Conservation (phyloP, 768 basidiomycete species). For the Boletus bicolor region DNA sequence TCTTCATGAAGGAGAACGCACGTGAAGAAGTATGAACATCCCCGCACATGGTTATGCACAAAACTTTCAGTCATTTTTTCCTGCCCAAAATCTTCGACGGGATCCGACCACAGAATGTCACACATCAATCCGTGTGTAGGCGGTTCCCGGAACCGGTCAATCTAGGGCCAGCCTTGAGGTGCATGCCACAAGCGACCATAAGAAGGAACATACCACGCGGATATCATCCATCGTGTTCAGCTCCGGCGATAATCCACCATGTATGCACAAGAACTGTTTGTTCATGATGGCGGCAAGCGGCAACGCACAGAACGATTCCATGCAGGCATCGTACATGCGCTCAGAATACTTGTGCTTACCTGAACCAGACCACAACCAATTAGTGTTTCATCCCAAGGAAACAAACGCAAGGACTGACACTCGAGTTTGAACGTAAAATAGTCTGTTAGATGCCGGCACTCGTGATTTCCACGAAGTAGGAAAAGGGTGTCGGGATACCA, state of each 20-base stretch:
- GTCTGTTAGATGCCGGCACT: slow-evolving; percentile 97
- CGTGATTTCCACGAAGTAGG: slow-evolving; percentile 96
- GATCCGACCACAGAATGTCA: slow-evolving; percentile 98
- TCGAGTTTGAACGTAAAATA: slow-evolving; percentile 99
- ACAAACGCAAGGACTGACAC: slow-evolving; percentile 54
- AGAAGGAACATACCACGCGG: slow-evolving; percentile 56
- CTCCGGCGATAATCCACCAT: slow-evolving; percentile 95
- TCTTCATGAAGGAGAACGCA: slow-evolving; percentile 32
- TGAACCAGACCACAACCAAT: slow-evolving; percentile 29
- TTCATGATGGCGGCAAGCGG: slow-evolving; percentile 99
- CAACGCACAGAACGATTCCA: slow-evolving; percentile 95
- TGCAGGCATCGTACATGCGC: slow-evolving; percentile 93
- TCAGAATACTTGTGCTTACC: slow-evolving; percentile 99
- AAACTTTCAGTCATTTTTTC: slow-evolving; percentile 92
- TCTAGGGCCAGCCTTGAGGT: slow-evolving; percentile 40
- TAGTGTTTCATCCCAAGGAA: slow-evolving; percentile 1
- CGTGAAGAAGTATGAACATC: slow-evolving; percentile 95
- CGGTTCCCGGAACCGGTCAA: slow-evolving; percentile 98
- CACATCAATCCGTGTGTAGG: slow-evolving; percentile 98
- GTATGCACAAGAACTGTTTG: slow-evolving; percentile 98
- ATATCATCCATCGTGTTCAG: slow-evolving; percentile 94
- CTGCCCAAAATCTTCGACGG: slow-evolving; percentile 93
- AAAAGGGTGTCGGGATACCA: slow-evolving; percentile 98
- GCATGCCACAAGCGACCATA: neutral
- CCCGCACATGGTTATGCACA: slow-evolving; percentile 93